Evolutionary conservation across 2,329 filamentous ascomycete genomes (phyloP).

Genomic region (Dendryphion nanum): DNA sequence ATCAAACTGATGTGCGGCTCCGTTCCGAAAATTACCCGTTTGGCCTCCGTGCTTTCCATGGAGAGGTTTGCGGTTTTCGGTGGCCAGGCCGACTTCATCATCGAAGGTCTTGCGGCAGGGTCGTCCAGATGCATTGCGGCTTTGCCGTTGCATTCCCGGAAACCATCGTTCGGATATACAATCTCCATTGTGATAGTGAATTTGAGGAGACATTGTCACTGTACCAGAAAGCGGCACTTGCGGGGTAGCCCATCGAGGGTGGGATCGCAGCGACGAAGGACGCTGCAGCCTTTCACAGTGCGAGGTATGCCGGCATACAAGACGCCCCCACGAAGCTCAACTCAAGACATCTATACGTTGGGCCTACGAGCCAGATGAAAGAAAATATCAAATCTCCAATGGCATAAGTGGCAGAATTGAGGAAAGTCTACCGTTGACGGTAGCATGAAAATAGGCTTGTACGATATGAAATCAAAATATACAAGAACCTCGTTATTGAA

Average conservation of each 20-base stretch:
- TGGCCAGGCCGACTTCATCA: slow-evolving; percentile 70
- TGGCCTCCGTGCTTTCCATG: slow-evolving; percentile 51
- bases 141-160: slow-evolving; percentile 59
- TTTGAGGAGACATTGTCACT: slow-evolving; percentile 57
- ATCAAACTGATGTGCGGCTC: slow-evolving; percentile 71
- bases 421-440: slow-evolving; percentile 6
- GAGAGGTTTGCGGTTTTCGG: slow-evolving; percentile 66
- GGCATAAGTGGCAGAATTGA: slow-evolving; percentile 26
- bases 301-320: slow-evolving; percentile 55
- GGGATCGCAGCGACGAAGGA: slow-evolving; percentile 70
- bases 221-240: slow-evolving; percentile 62
- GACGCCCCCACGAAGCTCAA: slow-evolving; percentile 23
- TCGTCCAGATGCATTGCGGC: slow-evolving; percentile 57
- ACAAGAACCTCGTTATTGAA: not conserved
- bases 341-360: slow-evolving; percentile 24
- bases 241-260: slow-evolving; percentile 64
- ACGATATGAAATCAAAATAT: no score
- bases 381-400: slow-evolving; percentile 18
- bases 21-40: slow-evolving; percentile 67
- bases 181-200: slow-evolving; percentile 59
- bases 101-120: slow-evolving; percentile 54
- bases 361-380: slow-evolving; percentile 16
- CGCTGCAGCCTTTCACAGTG: slow-evolving; percentile 61
- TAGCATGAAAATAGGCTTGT: not conserved
- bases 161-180: slow-evolving; percentile 58